Evolutionary conservation across 257 asterid genomes (phyloP).

Genomic region (Nyctanthes arbortristis): DNA sequence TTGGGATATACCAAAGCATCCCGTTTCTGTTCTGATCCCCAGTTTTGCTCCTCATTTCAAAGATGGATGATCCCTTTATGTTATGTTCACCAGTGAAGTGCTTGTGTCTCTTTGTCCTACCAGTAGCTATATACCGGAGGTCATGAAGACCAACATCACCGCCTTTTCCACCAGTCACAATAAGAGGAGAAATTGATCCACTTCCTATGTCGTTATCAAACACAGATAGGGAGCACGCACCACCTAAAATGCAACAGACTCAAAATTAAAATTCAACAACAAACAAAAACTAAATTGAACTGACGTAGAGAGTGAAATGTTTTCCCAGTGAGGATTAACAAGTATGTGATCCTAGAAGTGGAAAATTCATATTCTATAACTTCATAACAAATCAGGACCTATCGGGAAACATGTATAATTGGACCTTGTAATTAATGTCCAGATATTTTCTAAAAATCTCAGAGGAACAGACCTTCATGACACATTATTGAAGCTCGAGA

Average conservation of each 20-base stretch:
- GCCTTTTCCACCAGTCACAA: constrained; percentile 88
- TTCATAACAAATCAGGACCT: constrained; percentile 1
- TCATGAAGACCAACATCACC: constrained; percentile 99
- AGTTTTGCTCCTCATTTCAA: constrained; percentile 65
- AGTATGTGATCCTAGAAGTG: neutral
- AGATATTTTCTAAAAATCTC: constrained; percentile 18
- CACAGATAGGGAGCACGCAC: constrained; percentile 84
- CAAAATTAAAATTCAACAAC: constrained; percentile 7
- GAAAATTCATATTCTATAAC: neutral
- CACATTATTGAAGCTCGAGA: constrained; percentile 98
- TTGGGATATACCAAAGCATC: constrained; percentile 99
- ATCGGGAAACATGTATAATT: neutral
- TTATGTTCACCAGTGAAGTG: constrained; percentile 58
- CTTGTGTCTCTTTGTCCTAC: constrained; percentile 85
- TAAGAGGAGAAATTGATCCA: constrained; percentile 90
- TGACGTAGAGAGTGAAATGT: neutral
- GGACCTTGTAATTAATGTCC: constrained; percentile 14
- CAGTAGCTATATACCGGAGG: constrained; percentile 98
- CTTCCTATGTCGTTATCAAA: constrained; percentile 94
- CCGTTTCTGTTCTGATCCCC: constrained; percentile 99
- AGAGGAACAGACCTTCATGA: constrained; percentile 78
- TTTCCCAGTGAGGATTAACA: constrained; percentile 5
- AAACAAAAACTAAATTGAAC: neutral
- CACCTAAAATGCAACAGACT: constrained; percentile 56
- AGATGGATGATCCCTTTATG: constrained; percentile 54